Evolutionary conservation across 352 stramenopile species (phyloP).

Genomic region (Pythium brassicae): DNA sequence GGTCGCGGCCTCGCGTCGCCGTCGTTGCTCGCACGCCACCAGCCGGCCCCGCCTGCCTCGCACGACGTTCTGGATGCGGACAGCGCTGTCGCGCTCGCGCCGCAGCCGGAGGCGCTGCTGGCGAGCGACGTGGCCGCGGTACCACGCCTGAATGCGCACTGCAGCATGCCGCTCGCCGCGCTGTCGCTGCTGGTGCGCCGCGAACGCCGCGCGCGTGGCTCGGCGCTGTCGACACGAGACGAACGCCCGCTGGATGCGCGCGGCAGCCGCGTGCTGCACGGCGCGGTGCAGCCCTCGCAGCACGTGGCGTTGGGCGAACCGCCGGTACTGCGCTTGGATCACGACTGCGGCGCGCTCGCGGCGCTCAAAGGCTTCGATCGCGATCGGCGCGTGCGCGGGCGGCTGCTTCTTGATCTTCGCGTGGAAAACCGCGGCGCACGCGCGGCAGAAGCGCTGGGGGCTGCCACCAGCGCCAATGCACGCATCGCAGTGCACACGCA

Average conservation of each 20-base stretch:
- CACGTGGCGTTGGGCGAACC: slow-evolving; percentile 36
- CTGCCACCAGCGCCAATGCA: slow-evolving; percentile 14
- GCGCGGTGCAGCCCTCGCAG: slow-evolving; percentile 17
- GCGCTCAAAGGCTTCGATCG: slow-evolving; percentile 20
- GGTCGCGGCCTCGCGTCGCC: slow-evolving; percentile 20
- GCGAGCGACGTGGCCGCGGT: slow-evolving; percentile 26
- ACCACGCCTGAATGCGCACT: slow-evolving; percentile 24
- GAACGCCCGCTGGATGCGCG: slow-evolving; percentile 36
- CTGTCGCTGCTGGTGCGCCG: slow-evolving; percentile 20
- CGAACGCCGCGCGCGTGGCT: slow-evolving; percentile 27
- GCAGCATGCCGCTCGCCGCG: slow-evolving; percentile 17
- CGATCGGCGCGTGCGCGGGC: slow-evolving; percentile 14
- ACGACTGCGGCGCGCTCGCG: slow-evolving; percentile 26
- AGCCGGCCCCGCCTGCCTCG: slow-evolving; percentile 19
- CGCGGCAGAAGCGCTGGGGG: slow-evolving; percentile 37
- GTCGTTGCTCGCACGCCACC: slow-evolving; percentile 4
- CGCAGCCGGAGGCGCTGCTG: slow-evolving; percentile 7
- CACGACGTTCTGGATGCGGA: slow-evolving; percentile 34
- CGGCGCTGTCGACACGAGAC: slow-evolving; percentile 26
- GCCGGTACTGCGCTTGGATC: slow-evolving; percentile 40
- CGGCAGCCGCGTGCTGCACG: slow-evolving; percentile 20
- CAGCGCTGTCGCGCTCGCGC: slow-evolving; percentile 19
- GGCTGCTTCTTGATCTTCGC: slow-evolving; percentile 6
- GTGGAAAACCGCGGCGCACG: slow-evolving; percentile 39
- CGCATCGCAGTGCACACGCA: slow-evolving; percentile 32